phyloP scores from a whole-genome alignment of 805 yeast species.

The Candida taoyuanica region DNA sequence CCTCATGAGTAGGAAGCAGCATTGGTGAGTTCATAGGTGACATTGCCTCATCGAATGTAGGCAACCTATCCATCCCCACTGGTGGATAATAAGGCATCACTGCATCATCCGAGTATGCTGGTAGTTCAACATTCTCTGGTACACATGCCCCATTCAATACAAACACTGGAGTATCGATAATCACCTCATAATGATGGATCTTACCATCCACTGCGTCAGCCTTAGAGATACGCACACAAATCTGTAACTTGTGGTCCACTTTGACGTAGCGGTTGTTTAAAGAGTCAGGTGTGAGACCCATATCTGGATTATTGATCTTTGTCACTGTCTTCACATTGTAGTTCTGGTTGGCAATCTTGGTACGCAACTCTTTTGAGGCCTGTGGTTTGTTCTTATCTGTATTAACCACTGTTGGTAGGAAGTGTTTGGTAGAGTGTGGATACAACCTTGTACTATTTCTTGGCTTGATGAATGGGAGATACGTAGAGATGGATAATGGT shows the following conservation, averaged over 20 bases:
- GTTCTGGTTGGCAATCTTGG: conserved; percentile 14
- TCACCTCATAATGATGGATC: conserved; percentile 73
- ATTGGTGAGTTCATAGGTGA: conserved; percentile 38
- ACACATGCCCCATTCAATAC: conserved; percentile 42
- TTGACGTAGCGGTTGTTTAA: conserved; percentile 57
- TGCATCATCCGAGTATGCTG: conserved; percentile 27
- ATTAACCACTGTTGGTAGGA: conserved; percentile 8
- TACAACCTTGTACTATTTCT: conserved; percentile 5
- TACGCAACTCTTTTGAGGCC: conserved; percentile 8
- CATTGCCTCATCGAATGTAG: conserved; percentile 63
- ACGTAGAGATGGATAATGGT: conserved; percentile 14
- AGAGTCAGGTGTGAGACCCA: conserved; percentile 43
- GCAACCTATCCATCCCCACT: conserved; percentile 34
- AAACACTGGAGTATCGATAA: conserved; percentile 71
- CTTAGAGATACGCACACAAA: conserved; percentile 63
- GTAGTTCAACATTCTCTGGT: conserved; percentile 34
- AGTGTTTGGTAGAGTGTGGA: conserved; percentile 7
- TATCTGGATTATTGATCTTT: conserved; percentile 13
- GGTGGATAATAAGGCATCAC: conserved; percentile 1
- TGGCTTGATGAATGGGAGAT: conserved; percentile 22
- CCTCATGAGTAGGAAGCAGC: conserved; percentile 16
- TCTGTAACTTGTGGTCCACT: conserved; percentile 63
- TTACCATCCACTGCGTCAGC: conserved; percentile 45
- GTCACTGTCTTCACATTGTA: conserved; percentile 11
- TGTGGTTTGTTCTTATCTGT: conserved; percentile 10